A percentile compares a stretch with the other conserved stretches of the same genome.
phyloP scores from a whole-genome alignment of 805 yeast species.

The Lipomyces oligophaga region DNA sequence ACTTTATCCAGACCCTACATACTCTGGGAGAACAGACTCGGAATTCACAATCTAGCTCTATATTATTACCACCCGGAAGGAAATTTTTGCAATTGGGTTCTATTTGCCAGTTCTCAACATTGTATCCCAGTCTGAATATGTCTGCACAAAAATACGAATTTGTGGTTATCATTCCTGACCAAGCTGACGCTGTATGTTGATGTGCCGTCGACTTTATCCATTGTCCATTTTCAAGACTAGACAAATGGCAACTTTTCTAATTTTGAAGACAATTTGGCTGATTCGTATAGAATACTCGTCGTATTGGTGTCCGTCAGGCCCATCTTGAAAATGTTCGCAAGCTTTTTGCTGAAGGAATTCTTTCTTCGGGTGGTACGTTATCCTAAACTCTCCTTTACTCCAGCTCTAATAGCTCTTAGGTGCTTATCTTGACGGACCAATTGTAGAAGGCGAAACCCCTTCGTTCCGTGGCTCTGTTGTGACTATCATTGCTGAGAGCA shows the following conservation, averaged over 20 bases:
- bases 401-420: slow-evolving; percentile 6
- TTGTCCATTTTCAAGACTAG: background rate
- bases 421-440: slow-evolving; percentile 23
- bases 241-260: background rate
- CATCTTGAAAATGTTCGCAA: slow-evolving; percentile 41
- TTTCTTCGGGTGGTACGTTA: slow-evolving; percentile 39
- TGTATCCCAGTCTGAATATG: too few species aligned
- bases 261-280: background rate
- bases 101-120: too few species aligned
- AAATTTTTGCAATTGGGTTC: too few species aligned
- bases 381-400: background rate
- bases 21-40: background rate
- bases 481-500: slow-evolving; percentile 59
- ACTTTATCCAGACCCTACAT: too few species aligned
- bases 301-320: slow-evolving; percentile 41
- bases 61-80: background rate
- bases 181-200: slow-evolving; percentile 49
- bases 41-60: background rate
- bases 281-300: slow-evolving; percentile 26
- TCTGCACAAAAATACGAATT: slow-evolving; percentile 44
- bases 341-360: slow-evolving; percentile 37
- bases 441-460: slow-evolving; percentile 23
- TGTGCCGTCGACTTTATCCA: background rate
- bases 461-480: slow-evolving; percentile 66
- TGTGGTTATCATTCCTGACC: slow-evolving; percentile 66